Base-by-base conservation (phyloP, 257 asterid species). In the Solanum piurae region DNA sequence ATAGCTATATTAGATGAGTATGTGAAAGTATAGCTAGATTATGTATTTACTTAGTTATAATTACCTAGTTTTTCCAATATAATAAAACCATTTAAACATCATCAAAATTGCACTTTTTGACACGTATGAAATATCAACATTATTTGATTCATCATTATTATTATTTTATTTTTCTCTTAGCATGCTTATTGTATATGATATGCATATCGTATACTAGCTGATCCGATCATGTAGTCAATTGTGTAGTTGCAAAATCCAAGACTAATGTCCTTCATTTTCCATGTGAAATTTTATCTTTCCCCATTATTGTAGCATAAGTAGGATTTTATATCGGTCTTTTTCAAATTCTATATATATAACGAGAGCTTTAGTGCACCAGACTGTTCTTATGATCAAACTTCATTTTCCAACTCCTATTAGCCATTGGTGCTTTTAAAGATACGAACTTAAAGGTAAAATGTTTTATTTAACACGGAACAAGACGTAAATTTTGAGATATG, bases 311-410 rank as follows among this genome's bases (percentile, higher is more conserved):
- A 18, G 23, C 62, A 52, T 18, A 52, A 46, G 0, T 46, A 46
- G 0, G 20, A 46, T 46, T 46, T 46, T 46, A 46, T 44, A 12
- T 44, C 1, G 1, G 0, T 44, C 0, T 20, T 55, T 55, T 20
- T 1, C 0, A 0, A 0, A 55, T 18, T 0, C 3, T 20, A 55
- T 1, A 18, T 1, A 18, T 2, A 20, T 55, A 55, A 1, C 0
- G 4, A 20, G 5, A 55, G 11, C 0, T 18, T 55, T 55, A 55
- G 9, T 55, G n/a, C 4, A 55, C 0, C 23, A 16, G 10, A 55
- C 10, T 55, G 2, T 55, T 6, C 0, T 55, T 55, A 52, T 49
- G 7, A 49, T 13, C 1, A 49, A 49, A 49, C 6, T 49, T 52
- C 0, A 55, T 55, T 6, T 49, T 55, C 0, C n/a, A 18, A 55